phyloP scores from a whole-genome alignment of 164 flowering plant genomes.

The Stephania yunnanensis region DNA sequence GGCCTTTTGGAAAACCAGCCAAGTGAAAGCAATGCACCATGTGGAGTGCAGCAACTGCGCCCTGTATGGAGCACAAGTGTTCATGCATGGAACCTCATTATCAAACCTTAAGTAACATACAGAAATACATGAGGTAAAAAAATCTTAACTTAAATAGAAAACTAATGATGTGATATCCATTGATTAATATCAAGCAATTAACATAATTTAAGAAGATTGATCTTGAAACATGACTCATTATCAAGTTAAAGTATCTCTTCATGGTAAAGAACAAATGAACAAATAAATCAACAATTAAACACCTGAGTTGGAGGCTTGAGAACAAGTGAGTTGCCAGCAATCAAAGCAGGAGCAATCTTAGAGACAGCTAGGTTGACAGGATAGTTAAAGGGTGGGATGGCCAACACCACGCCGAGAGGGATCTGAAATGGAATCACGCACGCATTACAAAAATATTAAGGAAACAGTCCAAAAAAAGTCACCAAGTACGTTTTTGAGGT shows the following conservation, averaged over 20 bases:
- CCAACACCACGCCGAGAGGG: slow-evolving; percentile 91
- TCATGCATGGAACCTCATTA: background rate
- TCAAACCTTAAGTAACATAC: background rate
- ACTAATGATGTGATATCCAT: background rate
- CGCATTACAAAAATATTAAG: background rate
- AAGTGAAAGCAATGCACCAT: slow-evolving; percentile 99
- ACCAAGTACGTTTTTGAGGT: background rate
- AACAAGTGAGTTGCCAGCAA: slow-evolving; percentile 94
- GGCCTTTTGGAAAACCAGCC: slow-evolving; percentile 97
- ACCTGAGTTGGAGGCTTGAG: slow-evolving; percentile 99
- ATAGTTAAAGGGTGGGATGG: slow-evolving; percentile 97
- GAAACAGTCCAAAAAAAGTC: background rate
- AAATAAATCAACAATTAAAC: background rate
- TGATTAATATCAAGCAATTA: background rate
- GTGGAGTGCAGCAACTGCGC: slow-evolving; percentile 92
- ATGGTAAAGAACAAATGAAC: background rate
- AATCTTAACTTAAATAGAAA: background rate
- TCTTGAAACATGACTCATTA: background rate
- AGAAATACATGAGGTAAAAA: background rate
- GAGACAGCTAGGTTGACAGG: slow-evolving; percentile 98
- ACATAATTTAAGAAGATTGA: background rate
- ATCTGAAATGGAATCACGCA: slow-evolving; percentile 40
- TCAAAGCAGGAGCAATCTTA: slow-evolving; percentile 90
- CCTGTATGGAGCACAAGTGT: slow-evolving; percentile 32
- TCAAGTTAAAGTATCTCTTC: background rate